phyloP scores from a whole-genome alignment of 2,329 filamentous ascomycete species.

The Fusarium illudens region DNA sequence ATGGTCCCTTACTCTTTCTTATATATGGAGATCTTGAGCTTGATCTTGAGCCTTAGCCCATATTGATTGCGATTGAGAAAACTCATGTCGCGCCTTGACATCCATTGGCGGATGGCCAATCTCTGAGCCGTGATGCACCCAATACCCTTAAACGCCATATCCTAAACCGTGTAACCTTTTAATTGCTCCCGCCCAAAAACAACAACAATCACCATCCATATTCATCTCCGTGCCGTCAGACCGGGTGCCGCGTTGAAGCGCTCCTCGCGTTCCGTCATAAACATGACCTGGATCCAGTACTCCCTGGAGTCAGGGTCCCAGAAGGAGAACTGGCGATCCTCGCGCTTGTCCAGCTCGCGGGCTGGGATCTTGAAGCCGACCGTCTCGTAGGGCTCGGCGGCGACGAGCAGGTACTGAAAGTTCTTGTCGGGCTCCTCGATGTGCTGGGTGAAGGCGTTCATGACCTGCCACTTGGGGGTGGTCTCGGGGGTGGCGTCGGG shows the following conservation, averaged over 20 bases:
- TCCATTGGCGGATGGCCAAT: not conserved
- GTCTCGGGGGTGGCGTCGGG: conserved; percentile 84
- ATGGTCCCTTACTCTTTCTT: conserved; percentile 18
- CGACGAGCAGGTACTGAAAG: conserved; percentile 94
- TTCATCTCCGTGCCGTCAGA: conserved; percentile 59
- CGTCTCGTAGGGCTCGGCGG: conserved; percentile 97
- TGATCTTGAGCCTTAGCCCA: not conserved
- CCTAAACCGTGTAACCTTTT: conserved; percentile 16
- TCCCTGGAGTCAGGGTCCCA: conserved; percentile 96
- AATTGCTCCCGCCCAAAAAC: not conserved
- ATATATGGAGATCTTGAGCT: not conserved
- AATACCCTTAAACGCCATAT: conserved; percentile 30
- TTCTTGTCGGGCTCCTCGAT: conserved; percentile 93
- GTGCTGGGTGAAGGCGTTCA: conserved; percentile 97
- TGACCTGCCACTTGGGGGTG: conserved; percentile 88
- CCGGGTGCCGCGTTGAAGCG: conserved; percentile 75
- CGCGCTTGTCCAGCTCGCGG: conserved; percentile 87
- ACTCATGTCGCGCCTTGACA: not conserved
- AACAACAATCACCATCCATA: not conserved
- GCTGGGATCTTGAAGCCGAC: conserved; percentile 96
- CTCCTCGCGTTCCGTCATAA: conserved; percentile 98
- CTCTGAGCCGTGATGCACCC: not conserved
- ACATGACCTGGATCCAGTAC: conserved; percentile 97
- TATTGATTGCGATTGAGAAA: not conserved
- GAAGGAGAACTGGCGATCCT: conserved; percentile 90